Evolutionary conservation across 2,329 filamentous ascomycete genomes (phyloP), one percentile per base, ranked within the genome.

Genomic region (Cryphonectria naterciae): DNA sequence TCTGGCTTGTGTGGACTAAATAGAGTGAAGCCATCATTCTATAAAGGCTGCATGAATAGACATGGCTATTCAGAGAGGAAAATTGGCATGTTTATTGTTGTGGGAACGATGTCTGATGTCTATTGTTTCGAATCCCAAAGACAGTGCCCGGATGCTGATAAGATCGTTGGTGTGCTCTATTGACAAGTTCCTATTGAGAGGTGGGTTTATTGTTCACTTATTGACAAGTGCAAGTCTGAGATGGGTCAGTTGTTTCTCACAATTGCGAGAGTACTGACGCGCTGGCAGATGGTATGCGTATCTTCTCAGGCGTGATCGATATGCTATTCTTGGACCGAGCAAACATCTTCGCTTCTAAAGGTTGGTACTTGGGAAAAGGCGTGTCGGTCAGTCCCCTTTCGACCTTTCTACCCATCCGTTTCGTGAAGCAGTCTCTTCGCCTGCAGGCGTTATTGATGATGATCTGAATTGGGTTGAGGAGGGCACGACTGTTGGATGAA

Each of bases 61-160:
- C 58, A 32, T 17, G 35, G 8, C 41, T 68, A 72, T 72, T 68
- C 61, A 65, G 17, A 70, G 32, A 58, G 15, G 52, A 56, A 66
- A 28, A 28, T 56, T 54, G 22, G 11, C 41, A 35, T 52, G 19
- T 32, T 25, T 28, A 28, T 37, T 43, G 60, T 66, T 28, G 43
- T 49, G 52, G 52, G 62, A 32, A 70, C 25, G 46, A 3, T 15
- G 58, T n/a, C 35, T 37, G 61, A 35, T 28, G 54, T 62, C 56
- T 65, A 70, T 70, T 70, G 65, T 68, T 54, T 68, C 43, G 68
- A 70, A 70, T 3, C 19, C 63, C 32, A 32, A 37, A 28, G 35
- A 41, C 25, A 25, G n/a, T n/a, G 25, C 28, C 32, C 22, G 60
- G 46, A n/a, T 22, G 58, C 46, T 70, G 46, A 35, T 43, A 39